Percentiles rank a stretch among this genome's conserved stretches.
These are phyloP conservation scores for Rutstroemia sp. DNA, from an alignment of 2,329 filamentous ascomycete species.

Conservation along the genomic window DNA sequence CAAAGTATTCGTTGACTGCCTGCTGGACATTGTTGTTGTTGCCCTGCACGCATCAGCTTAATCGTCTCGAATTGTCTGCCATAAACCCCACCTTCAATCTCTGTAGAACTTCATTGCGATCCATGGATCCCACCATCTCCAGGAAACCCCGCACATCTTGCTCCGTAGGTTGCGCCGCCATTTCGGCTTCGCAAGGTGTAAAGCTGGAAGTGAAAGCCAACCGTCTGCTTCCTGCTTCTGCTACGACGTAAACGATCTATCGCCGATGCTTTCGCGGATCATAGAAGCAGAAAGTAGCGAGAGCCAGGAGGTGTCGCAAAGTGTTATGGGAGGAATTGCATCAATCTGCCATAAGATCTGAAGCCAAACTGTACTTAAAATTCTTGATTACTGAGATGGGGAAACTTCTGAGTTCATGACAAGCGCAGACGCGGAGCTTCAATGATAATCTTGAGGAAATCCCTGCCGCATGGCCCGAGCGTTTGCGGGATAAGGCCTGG, in stretches of 20 bases:
- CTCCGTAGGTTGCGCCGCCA: slow-evolving; percentile 6
- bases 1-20: slow-evolving; percentile 46
- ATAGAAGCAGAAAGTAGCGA: background rate
- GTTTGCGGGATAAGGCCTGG: background rate
- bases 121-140: slow-evolving; percentile 4
- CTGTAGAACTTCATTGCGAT: slow-evolving; percentile 4
- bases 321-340: background rate
- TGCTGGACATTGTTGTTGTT: slow-evolving; percentile 41
- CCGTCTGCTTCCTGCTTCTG: background rate
- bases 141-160: slow-evolving; percentile 7
- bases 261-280: background rate
- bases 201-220: background rate
- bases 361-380: background rate
- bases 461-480: background rate
- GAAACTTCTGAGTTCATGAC: background rate
- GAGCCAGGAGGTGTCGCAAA: background rate
- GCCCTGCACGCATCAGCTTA: slow-evolving; percentile 27
- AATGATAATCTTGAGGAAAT: background rate
- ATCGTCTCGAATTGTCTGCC: background rate
- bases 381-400: background rate
- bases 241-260: background rate
- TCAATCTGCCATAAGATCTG: background rate
- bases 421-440: background rate
- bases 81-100: slow-evolving; percentile 3
- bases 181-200: background rate